Conservation (phyloP, 176 grass and related monocot species). For the Raddia distichophylla region DNA sequence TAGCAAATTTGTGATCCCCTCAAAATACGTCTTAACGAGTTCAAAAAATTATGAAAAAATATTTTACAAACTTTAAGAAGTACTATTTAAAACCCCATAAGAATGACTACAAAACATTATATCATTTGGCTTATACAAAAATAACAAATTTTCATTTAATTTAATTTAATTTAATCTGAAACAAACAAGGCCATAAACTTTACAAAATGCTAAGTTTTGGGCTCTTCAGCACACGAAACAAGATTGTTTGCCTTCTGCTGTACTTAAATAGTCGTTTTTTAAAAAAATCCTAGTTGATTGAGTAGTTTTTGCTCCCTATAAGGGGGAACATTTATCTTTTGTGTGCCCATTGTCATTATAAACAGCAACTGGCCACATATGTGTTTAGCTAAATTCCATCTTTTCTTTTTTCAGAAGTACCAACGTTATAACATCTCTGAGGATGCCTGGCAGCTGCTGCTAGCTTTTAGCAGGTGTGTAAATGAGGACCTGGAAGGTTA, state of each 20-base stretch:
- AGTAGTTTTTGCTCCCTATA: neutral
- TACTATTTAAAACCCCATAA: too few relatives aligned
- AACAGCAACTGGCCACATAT: neutral
- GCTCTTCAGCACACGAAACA: neutral
- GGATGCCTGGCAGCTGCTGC: conserved; percentile 93
- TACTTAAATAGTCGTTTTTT: neutral
- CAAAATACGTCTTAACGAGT: too few relatives aligned
- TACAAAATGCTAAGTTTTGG: conserved; percentile 17
- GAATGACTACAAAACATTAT: too few relatives aligned
- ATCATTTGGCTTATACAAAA: too few relatives aligned
- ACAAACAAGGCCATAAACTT: too few relatives aligned
- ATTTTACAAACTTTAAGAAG: too few relatives aligned
- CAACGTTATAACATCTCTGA: conserved; percentile 90
- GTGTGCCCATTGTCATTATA: conserved; percentile 2
- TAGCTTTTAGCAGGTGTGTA: conserved; percentile 86
- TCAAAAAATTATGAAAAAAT: too few relatives aligned
- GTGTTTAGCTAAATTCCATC: conserved; percentile 30
- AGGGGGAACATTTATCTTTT: neutral
- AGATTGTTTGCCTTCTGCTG: conserved; percentile 13
- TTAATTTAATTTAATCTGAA: too few relatives aligned
- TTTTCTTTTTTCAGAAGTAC: conserved; percentile 62
- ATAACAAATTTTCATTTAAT: too few relatives aligned
- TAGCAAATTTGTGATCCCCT: too few relatives aligned
- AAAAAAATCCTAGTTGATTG: neutral
- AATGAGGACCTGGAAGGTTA: conserved; percentile 90